Evolutionary conservation across 805 yeast genomes (phyloP), one percentile per base, ranked within the genome.

Genomic region (Saccharomycopsis fermentans): DNA sequence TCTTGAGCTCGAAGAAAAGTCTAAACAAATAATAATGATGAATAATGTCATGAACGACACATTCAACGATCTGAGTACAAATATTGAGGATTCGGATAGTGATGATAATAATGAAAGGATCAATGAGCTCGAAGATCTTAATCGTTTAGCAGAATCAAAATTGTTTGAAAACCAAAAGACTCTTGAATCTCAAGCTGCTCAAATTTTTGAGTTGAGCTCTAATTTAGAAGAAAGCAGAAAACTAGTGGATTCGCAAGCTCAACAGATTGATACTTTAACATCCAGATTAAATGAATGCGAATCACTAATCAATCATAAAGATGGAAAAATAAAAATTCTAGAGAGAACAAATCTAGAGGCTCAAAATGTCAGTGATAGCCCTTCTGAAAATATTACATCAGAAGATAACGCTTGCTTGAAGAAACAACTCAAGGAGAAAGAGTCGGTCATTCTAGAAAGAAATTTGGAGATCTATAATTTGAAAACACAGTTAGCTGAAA

Each of bases 201-300:
- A 43, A 43, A 19, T 43, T 24, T 1, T 14, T 9, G 29, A 43
- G 17, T 43, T 43, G 24, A 11, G 17, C 12, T 21, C 16, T 6
- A 43, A 4, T 16, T 19, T 43, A 21, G 29, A 24, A 21, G 29
- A 43, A 21, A 43, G 14, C 19, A 16, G 35, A 52, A 34, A 81
- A 60, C 80, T 78, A 58, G 84, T 79, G 61, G 65, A 67, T 26
- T 68, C 78, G 29, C 81, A 78, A 63, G 71, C 74, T 55, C 68
- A 70, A n/a, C 78, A 79, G 61, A 69, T 82, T 53, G 68, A 67
- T 34, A 77, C 74, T 6, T 55, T 55, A 34, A 12, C 34, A 19
- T 6, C 16, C 16, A 27, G 52, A 34, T 3, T 57, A 17, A 6
- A 12, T 19, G 61, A 58, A 39, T 19, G 35, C 16, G 34, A 43